These are phyloP conservation scores for Phaeosphaeriaceae sp. DNA, from an alignment of 2,329 filamentous ascomycete genomes.

Conservation along the genomic window DNA sequence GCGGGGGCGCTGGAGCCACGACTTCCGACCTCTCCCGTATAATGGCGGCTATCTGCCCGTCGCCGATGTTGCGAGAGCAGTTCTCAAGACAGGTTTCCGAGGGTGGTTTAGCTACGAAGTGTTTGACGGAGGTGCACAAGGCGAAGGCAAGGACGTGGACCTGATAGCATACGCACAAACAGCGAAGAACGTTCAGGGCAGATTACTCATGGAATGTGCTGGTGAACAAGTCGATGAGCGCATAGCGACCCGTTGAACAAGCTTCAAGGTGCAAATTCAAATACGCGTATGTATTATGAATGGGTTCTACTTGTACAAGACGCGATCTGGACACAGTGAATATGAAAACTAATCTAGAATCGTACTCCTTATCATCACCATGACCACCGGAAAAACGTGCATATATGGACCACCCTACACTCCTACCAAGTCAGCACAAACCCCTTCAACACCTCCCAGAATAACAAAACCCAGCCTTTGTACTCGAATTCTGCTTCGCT, in stretches of 20 bases:
- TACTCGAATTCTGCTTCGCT: background rate
- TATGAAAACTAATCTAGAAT: too few species aligned
- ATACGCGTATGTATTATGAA: background rate
- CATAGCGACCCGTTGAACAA: conserved; percentile 17
- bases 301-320: too few species aligned
- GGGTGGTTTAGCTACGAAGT: conserved; percentile 74
- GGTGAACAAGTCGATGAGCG: conserved; percentile 23
- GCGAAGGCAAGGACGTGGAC: conserved; percentile 61
- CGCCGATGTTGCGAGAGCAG: conserved; percentile 68
- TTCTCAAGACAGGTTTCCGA: conserved; percentile 71
- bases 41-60: conserved; percentile 75
- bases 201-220: conserved; percentile 42
- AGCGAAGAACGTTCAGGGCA: conserved; percentile 58
- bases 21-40: conserved; percentile 72
- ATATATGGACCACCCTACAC: too few species aligned
- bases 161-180: conserved; percentile 58
- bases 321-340: too few species aligned
- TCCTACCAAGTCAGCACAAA: too few species aligned
- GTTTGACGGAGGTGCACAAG: conserved; percentile 67
- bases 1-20: conserved; percentile 73
- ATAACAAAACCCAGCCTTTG: background rate
- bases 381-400: too few species aligned
- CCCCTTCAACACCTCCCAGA: background rate
- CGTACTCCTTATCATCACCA: too few species aligned
- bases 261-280: background rate